Evolutionary conservation across 2,329 filamentous ascomycete genomes (phyloP).

Genomic region (Microcyclosporella mali): DNA sequence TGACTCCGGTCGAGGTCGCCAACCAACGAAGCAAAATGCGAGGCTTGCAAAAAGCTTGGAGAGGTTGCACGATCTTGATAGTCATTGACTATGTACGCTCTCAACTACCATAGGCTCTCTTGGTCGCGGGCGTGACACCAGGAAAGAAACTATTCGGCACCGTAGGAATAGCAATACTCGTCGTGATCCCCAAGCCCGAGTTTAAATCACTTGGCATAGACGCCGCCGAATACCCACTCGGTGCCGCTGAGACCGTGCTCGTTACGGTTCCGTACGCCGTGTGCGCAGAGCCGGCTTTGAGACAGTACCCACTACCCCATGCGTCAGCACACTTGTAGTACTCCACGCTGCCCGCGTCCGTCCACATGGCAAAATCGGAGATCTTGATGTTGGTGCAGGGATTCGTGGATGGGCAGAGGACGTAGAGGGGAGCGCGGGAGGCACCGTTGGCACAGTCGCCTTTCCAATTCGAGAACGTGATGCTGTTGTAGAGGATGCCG

Average conservation of each 20-base stretch:
- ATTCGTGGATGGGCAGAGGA: constrained; percentile 45
- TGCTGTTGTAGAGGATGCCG: constrained; percentile 49
- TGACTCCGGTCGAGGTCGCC: too few species aligned
- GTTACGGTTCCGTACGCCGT: constrained; percentile 32
- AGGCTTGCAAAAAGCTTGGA: too few species aligned
- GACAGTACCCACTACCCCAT: constrained; percentile 27
- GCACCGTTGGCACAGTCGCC: constrained; percentile 48
- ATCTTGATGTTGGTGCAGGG: constrained; percentile 51
- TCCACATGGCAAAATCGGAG: constrained; percentile 49
- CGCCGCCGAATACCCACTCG: constrained; percentile 34
- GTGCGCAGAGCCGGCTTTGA: not conserved
- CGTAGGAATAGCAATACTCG: constrained; percentile 39
- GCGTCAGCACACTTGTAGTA: constrained; percentile 45
- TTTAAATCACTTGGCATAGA: constrained; percentile 33
- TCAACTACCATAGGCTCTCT: not conserved
- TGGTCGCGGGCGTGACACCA: constrained; percentile 28
- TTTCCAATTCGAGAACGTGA: constrained; percentile 52
- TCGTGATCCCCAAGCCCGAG: constrained; percentile 28
- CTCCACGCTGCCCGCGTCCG: constrained; percentile 37
- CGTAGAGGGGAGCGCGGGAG: constrained; percentile 48
- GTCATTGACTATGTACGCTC: too few species aligned
- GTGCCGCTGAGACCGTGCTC: constrained; percentile 31
- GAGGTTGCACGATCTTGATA: too few species aligned
- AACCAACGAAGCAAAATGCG: too few species aligned
- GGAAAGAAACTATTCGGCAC: constrained; percentile 39